A percentile compares a stretch with the other conserved stretches of the same genome.
These are phyloP conservation scores for Lecanicillium sp. DNA, from an alignment of 2,329 filamentous ascomycete genomes.

Conservation along the genomic window DNA sequence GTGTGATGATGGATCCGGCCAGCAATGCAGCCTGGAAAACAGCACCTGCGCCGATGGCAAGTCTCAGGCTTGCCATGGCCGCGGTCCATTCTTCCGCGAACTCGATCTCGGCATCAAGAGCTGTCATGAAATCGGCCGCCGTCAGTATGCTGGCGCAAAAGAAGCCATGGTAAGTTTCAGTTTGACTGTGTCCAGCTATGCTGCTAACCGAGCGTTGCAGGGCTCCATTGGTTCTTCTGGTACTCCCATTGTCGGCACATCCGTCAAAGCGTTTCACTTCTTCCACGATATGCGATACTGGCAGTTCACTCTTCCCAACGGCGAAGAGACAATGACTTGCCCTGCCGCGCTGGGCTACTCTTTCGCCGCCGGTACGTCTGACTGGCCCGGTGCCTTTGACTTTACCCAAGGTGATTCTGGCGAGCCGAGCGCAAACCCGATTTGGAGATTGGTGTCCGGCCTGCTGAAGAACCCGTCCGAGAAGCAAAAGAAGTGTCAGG, in stretches of 20 bases:
- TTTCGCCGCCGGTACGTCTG: constrained; percentile 87
- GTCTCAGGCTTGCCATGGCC: constrained; percentile 64
- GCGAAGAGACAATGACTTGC: constrained; percentile 64
- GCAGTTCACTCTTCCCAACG: constrained; percentile 66
- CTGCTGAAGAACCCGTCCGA: constrained; percentile 63
- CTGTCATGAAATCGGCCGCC: constrained; percentile 67
- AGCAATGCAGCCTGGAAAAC: constrained; percentile 67
- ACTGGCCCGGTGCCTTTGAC: constrained; percentile 86
- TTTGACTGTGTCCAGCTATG: background rate
- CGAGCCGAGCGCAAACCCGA: constrained; percentile 59
- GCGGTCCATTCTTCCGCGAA: constrained; percentile 60
- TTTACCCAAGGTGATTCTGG: constrained; percentile 81
- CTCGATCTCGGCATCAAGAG: constrained; percentile 66
- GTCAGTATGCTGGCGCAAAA: constrained; percentile 59
- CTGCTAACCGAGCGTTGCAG: too few species aligned
- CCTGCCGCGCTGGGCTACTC: constrained; percentile 84
- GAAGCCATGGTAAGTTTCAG: constrained; percentile 27
- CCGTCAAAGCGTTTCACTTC: constrained; percentile 75
- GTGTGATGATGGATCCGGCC: constrained; percentile 76
- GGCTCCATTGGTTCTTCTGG: constrained; percentile 38
- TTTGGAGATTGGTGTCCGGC: constrained; percentile 72
- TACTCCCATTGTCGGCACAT: constrained; percentile 50
- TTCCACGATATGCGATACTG: constrained; percentile 77
- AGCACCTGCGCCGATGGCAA: constrained; percentile 72
- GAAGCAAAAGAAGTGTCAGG: constrained; percentile 68